phyloP scores from a whole-genome alignment of 345 rosid genomes.

The Mercurialis annua region DNA sequence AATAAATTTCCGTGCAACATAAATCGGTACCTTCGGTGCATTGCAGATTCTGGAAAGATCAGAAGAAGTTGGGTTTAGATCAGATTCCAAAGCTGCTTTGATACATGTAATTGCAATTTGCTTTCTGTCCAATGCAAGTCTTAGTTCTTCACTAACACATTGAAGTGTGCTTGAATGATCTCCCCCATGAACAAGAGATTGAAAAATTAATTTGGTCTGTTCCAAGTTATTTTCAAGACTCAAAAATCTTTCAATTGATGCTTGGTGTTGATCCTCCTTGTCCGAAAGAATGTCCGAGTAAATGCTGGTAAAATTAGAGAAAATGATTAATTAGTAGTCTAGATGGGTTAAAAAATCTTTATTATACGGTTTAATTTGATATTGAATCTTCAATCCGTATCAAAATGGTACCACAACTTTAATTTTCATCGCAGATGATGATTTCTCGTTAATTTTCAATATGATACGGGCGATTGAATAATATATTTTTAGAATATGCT shows the following conservation, averaged over 20 bases:
- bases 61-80: constrained; percentile 41
- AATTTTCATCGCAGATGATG: too few relatives aligned
- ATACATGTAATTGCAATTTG: constrained; percentile 51
- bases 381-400: too few relatives aligned
- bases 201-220: constrained; percentile 39
- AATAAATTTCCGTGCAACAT: too few relatives aligned
- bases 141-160: constrained; percentile 24
- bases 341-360: too few relatives aligned
- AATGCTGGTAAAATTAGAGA: constrained; percentile 32
- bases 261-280: constrained; percentile 36
- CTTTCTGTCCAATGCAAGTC: constrained; percentile 42
- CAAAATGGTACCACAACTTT: too few relatives aligned
- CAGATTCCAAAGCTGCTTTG: constrained; percentile 55
- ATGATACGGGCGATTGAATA: too few relatives aligned
- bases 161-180: constrained; percentile 8
- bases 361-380: too few relatives aligned
- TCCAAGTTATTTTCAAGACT: constrained; percentile 54
- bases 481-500: too few relatives aligned
- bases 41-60: constrained; percentile 4
- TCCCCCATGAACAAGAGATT: constrained; percentile 35
- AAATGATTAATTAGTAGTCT: too few relatives aligned
- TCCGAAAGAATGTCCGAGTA: constrained; percentile 54
- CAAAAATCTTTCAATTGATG: constrained; percentile 45
- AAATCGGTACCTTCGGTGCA: constrained; percentile 7
- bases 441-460: too few relatives aligned